A percentile compares a stretch with the other conserved stretches of the same genome.
Conservation (phyloP, 495 filamentous ascomycete species). For the Neurospora sp. region DNA sequence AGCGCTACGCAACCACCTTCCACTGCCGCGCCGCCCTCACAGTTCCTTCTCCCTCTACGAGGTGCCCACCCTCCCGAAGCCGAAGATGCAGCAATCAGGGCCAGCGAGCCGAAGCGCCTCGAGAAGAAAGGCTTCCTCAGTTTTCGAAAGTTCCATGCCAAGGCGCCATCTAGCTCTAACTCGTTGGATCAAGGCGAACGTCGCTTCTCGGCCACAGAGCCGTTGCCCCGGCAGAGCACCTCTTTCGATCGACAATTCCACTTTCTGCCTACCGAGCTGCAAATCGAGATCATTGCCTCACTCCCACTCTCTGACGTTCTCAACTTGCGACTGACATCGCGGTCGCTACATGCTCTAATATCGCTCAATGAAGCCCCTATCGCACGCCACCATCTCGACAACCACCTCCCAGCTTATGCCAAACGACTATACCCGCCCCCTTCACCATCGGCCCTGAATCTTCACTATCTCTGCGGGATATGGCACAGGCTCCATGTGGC, state of each 20-base stretch:
- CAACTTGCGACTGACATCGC: constrained; percentile 41
- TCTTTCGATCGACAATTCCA: constrained; percentile 43
- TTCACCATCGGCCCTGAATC: constrained; percentile 30
- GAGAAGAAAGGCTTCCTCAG: constrained; percentile 25
- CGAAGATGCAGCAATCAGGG: constrained; percentile 12
- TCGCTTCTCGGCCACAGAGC: constrained; percentile 13
- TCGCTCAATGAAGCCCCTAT: constrained; percentile 46
- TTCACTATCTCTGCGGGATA: constrained; percentile 48
- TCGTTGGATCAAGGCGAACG: constrained; percentile 8
- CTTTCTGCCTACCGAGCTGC: constrained; percentile 42
- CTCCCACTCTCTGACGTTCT: constrained; percentile 44
- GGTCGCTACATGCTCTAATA: constrained; percentile 43
- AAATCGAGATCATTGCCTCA: constrained; percentile 45
- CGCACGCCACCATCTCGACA: constrained; percentile 44
- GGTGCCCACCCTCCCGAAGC: constrained; percentile 18
- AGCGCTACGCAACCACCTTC: constrained; percentile 16
- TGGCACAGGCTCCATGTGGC: constrained; percentile 50
- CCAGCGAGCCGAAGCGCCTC: constrained; percentile 24
- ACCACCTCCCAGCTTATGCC: constrained; percentile 43
- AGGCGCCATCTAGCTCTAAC: constrained; percentile 1
- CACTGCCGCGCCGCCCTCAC: constrained; percentile 11
- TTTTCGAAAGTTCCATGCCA: constrained; percentile 20
- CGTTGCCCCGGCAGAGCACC: constrained; percentile 10
- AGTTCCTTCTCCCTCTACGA: constrained; percentile 34
- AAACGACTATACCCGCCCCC: constrained; percentile 41